Conservation (phyloP, 148 eudicot species). For the Rhododendron williamsianum region DNA sequence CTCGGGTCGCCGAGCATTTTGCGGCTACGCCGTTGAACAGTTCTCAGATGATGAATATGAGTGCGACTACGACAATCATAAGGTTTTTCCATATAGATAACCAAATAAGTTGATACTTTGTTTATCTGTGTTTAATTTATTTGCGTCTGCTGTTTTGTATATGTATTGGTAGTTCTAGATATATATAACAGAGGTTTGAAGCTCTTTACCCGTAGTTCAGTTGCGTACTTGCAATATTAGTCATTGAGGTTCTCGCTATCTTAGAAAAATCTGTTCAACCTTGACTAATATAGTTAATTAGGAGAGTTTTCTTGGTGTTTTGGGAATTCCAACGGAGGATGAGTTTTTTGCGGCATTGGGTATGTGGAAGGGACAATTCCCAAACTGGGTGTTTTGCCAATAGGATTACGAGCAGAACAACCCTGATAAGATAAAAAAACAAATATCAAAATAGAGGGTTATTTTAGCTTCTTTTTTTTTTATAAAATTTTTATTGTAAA, state of each 20-base stretch:
- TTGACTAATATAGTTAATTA: not conserved
- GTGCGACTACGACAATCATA: constrained; percentile 76
- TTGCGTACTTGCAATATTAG: not conserved
- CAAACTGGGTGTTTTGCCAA: not conserved
- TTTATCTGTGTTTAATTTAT: not conserved
- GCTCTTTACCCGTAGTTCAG: not conserved
- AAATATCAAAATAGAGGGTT: not conserved
- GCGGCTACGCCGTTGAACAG: constrained; percentile 68
- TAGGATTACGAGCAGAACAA: not conserved
- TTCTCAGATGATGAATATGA: constrained; percentile 99
- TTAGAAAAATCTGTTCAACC: not conserved
- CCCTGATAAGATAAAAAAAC: not conserved
- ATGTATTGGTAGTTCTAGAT: not conserved
- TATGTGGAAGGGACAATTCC: not conserved
- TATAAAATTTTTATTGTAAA: not conserved
- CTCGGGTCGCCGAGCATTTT: constrained; percentile 24
- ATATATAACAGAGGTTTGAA: not conserved
- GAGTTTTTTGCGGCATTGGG: not conserved
- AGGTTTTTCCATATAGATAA: constrained; percentile 29
- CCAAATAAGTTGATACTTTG: not conserved
- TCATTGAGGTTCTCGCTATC: not conserved
- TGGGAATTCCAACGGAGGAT: not conserved
- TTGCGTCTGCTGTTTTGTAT: not conserved
- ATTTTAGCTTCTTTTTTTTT: not conserved
- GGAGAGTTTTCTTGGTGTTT: not conserved